Conservation (phyloP, 768 basidiomycete genomes). For the Crucibulum laeve region DNA sequence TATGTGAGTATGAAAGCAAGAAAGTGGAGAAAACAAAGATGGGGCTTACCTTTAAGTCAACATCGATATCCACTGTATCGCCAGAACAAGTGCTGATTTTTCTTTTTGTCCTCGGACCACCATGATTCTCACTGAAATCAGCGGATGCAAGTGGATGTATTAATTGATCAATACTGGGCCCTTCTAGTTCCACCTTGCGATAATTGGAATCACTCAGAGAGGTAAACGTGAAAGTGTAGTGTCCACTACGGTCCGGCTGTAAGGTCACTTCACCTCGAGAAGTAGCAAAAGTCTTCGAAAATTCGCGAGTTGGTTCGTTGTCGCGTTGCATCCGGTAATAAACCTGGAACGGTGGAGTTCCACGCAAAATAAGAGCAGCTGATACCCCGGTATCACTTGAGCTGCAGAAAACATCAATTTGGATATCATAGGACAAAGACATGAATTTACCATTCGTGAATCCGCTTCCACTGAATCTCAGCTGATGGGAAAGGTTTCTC, state of each 20-base stretch:
- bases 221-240: conserved; percentile 80
- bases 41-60: conserved; percentile 67
- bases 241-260: conserved; percentile 85
- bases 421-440: neutral
- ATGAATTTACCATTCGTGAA: conserved; percentile 77
- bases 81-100: conserved; percentile 79
- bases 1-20: neutral
- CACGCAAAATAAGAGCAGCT: conserved; percentile 80
- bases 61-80: conserved; percentile 65
- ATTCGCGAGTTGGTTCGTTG: conserved; percentile 56
- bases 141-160: conserved; percentile 87
- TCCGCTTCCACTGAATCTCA: conserved; percentile 84
- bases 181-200: conserved; percentile 65
- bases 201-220: conserved; percentile 85
- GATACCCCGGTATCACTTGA: conserved; percentile 91
- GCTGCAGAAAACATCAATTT: conserved; percentile 29
- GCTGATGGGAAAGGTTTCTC: conserved; percentile 76
- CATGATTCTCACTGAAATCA: conserved; percentile 51
- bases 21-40: neutral
- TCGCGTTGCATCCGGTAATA: conserved; percentile 74
- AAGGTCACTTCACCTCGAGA: conserved; percentile 79
- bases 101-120: conserved; percentile 39
- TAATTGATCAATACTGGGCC: conserved; percentile 78
- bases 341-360: conserved; percentile 85
- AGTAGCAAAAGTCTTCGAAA: conserved; percentile 54